Evolutionary conservation across 1,284 basidiomycete species (phyloP).

Genomic region (Gymnopus androsaceus): DNA sequence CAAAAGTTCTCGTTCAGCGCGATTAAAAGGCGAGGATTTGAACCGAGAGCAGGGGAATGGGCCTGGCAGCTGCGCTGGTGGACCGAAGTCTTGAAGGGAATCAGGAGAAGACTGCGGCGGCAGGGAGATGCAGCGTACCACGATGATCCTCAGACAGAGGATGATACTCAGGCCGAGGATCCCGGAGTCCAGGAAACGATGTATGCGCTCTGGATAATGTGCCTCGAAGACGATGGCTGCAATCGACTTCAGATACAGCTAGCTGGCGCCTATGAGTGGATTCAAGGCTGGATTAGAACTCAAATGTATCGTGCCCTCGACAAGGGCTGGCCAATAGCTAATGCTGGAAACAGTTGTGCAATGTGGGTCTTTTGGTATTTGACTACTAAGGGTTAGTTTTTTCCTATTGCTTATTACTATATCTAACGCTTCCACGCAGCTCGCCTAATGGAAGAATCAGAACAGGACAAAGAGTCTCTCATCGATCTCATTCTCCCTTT

Average conservation of each 20-base stretch:
- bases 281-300: constrained; percentile 46
- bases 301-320: constrained; percentile 43
- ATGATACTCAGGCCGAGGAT: constrained; percentile 22
- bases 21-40: constrained; percentile 54
- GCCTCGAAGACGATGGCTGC: constrained; percentile 76
- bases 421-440: constrained; percentile 34
- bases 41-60: constrained; percentile 37
- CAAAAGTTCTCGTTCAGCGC: constrained; percentile 59
- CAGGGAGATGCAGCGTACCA: constrained; percentile 42
- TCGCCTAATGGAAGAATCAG: constrained; percentile 44
- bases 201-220: constrained; percentile 62
- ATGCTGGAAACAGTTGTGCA: constrained; percentile 48
- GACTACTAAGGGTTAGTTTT: constrained; percentile 44
- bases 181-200: constrained; percentile 44
- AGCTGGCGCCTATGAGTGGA: constrained; percentile 48
- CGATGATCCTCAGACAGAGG: constrained; percentile 23
- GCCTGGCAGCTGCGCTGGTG: constrained; percentile 49
- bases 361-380: constrained; percentile 70
- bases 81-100: constrained; percentile 37
- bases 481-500: constrained; percentile 57
- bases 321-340: constrained; percentile 61
- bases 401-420: background rate
- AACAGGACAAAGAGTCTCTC: constrained; percentile 43
- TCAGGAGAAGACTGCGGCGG: constrained; percentile 20
- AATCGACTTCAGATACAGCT: constrained; percentile 63